Evolutionary conservation across 2,329 filamentous ascomycete genomes (phyloP).

Genomic region (Phoma sp.): DNA sequence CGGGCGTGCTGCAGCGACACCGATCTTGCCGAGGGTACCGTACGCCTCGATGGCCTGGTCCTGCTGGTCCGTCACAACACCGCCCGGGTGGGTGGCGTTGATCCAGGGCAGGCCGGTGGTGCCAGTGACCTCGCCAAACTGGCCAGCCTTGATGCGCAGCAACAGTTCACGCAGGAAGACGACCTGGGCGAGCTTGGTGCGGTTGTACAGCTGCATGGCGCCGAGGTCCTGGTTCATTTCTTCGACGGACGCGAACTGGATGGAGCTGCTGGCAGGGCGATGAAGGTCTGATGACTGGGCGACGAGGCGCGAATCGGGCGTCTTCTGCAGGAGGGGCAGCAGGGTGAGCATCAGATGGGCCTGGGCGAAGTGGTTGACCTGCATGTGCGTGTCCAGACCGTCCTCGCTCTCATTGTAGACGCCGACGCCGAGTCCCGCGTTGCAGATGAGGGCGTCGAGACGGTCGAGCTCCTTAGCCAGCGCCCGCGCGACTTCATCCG

Average conservation of each 20-base stretch:
- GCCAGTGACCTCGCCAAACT: constrained; percentile 40
- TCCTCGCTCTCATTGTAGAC: constrained; percentile 58
- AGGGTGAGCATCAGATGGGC: constrained; percentile 57
- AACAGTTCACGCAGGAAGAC: constrained; percentile 54
- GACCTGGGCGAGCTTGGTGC: constrained; percentile 59
- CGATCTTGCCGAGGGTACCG: constrained; percentile 54
- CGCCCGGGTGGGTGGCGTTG: constrained; percentile 59
- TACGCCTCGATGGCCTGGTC: constrained; percentile 59
- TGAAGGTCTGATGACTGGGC: constrained; percentile 60
- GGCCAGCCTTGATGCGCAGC: constrained; percentile 42
- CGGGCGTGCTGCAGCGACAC: constrained; percentile 52
- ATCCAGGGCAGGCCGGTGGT: constrained; percentile 53
- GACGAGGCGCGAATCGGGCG: constrained; percentile 55
- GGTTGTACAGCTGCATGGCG: constrained; percentile 55
- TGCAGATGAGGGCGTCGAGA: constrained; percentile 57
- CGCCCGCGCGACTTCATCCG: constrained; percentile 53
- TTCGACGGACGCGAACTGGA: constrained; percentile 52
- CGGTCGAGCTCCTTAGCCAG: constrained; percentile 51
- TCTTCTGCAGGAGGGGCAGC: constrained; percentile 54
- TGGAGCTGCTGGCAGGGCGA: constrained; percentile 46
- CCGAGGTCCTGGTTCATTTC: constrained; percentile 60
- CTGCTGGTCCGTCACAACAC: constrained; percentile 56
- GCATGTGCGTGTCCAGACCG: constrained; percentile 59
- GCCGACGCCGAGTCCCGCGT: constrained; percentile 59
- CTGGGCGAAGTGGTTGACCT: constrained; percentile 59